These are phyloP conservation scores for Sonneratia caseolaris DNA, from an alignment of 345 rosid species.

Conservation along the genomic window DNA sequence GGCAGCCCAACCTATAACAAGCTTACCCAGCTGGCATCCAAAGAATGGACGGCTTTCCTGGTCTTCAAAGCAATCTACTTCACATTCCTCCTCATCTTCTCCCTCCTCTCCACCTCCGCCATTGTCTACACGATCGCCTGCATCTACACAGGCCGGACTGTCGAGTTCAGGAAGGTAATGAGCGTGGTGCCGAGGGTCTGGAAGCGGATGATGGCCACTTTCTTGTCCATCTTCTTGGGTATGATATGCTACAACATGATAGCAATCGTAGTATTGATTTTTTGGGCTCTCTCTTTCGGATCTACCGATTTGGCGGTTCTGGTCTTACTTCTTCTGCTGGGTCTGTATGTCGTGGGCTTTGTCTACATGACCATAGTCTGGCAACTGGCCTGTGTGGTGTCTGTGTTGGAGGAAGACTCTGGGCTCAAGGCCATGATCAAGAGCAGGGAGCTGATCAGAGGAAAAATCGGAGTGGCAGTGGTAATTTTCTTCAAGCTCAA, in stretches of 20 bases:
- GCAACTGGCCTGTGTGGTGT: conserved; percentile 46
- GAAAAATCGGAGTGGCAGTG: conserved; percentile 25
- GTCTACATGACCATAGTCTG: conserved; percentile 34
- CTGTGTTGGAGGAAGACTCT: conserved; percentile 37
- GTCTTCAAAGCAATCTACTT: conserved; percentile 31
- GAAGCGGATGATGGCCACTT: conserved; percentile 41
- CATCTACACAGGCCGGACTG: conserved; percentile 27
- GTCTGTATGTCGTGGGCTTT: conserved; percentile 16
- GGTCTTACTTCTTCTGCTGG: background rate
- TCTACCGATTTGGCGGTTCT: background rate
- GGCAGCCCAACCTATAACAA: background rate
- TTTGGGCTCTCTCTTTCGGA: background rate
- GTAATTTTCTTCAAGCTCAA: conserved; percentile 21
- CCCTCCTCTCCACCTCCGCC: conserved; percentile 43
- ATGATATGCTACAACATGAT: conserved; percentile 20
- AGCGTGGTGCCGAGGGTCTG: conserved; percentile 44
- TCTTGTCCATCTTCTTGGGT: conserved; percentile 23
- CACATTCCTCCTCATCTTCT: conserved; percentile 33
- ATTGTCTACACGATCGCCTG: conserved; percentile 42
- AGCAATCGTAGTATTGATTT: conserved; percentile 1
- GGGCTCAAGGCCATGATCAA: conserved; percentile 43
- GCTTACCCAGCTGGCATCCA: conserved; percentile 9
- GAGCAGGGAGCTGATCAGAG: conserved; percentile 29
- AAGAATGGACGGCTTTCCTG: conserved; percentile 23
- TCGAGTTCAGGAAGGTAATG: conserved; percentile 27